Conservation (phyloP, 208 protist genomes). For the Wallacemonas sp. region DNA sequence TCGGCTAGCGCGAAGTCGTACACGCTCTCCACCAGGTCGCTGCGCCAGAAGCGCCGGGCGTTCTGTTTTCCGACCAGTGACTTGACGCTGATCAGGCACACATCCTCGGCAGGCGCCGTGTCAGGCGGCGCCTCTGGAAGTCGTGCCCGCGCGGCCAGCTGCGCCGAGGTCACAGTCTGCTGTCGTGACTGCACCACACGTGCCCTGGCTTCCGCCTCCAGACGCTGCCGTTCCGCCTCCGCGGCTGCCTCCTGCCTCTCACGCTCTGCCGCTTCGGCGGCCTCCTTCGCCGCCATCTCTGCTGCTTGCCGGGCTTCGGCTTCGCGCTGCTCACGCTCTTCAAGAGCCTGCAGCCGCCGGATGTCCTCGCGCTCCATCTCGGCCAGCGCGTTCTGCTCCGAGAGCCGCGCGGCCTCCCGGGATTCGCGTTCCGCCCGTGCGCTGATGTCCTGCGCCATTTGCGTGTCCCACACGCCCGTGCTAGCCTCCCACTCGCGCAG, state of each 20-base stretch:
- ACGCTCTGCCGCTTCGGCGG: conserved; percentile 12
- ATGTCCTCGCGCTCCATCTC: conserved; percentile 64
- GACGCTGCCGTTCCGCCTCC: conserved; percentile 7
- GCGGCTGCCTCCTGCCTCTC: conserved; percentile 15
- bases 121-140: conserved; percentile 43
- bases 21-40: conserved; percentile 49
- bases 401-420: conserved; percentile 43
- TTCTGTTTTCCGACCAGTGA: conserved; percentile 42
- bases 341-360: conserved; percentile 43
- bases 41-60: conserved; percentile 62
- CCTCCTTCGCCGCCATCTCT: conserved; percentile 18
- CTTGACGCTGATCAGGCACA: conserved; percentile 50
- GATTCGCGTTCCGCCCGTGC: conserved; percentile 54
- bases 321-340: conserved; percentile 20
- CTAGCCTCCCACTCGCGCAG: conserved; percentile 45
- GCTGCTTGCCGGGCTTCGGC: conserved; percentile 10
- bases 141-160: conserved; percentile 2
- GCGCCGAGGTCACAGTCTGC: neutral
- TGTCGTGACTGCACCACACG: conserved; percentile 11
- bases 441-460: conserved; percentile 58
- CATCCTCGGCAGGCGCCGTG: conserved; percentile 19
- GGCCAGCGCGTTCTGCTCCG: conserved; percentile 32
- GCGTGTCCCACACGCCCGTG: conserved; percentile 62
- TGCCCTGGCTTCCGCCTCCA: conserved; percentile 17
- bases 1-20: conserved; percentile 51